Conservation (phyloP, 2,329 filamentous ascomycete species). For the Diaporthe batatas region DNA sequence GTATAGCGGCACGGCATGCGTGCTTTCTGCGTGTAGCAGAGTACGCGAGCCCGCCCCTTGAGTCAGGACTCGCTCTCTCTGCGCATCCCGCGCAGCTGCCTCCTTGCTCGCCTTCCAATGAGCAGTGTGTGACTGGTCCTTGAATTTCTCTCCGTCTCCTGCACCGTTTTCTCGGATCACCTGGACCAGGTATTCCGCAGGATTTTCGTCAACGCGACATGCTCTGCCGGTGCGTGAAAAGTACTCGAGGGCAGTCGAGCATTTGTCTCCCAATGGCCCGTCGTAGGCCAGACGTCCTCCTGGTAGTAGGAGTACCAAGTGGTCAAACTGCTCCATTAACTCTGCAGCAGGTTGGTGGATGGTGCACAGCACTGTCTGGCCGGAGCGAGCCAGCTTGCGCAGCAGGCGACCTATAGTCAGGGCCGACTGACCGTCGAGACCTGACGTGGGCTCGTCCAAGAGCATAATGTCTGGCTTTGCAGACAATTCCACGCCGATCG, state of each 20-base stretch:
- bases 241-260: background rate
- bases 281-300: slow-evolving; percentile 10
- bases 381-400: background rate
- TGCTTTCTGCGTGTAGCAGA: background rate
- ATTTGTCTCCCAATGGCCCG: background rate
- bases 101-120: slow-evolving; percentile 5
- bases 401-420: slow-evolving; percentile 5
- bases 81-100: too few relatives aligned
- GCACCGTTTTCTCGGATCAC: background rate
- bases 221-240: background rate
- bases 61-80: too few relatives aligned
- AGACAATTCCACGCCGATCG: slow-evolving; percentile 8
- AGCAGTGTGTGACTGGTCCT: background rate
- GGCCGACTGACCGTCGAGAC: slow-evolving; percentile 14
- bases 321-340: slow-evolving; percentile 13
- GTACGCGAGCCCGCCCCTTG: too few relatives aligned
- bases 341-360: slow-evolving; percentile 17
- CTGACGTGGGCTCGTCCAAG: slow-evolving; percentile 19
- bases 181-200: slow-evolving; percentile 4
- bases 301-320: slow-evolving; percentile 8
- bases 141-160: too few relatives aligned
- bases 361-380: slow-evolving; percentile 11
- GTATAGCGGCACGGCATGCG: slow-evolving; percentile 9
- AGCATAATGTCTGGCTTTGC: slow-evolving; percentile 15
- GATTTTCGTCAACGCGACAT: slow-evolving; percentile 10